phyloP scores from a whole-genome alignment of 2,329 filamentous ascomycete genomes.

The Magnaporthiopsis rhizophila region DNA sequence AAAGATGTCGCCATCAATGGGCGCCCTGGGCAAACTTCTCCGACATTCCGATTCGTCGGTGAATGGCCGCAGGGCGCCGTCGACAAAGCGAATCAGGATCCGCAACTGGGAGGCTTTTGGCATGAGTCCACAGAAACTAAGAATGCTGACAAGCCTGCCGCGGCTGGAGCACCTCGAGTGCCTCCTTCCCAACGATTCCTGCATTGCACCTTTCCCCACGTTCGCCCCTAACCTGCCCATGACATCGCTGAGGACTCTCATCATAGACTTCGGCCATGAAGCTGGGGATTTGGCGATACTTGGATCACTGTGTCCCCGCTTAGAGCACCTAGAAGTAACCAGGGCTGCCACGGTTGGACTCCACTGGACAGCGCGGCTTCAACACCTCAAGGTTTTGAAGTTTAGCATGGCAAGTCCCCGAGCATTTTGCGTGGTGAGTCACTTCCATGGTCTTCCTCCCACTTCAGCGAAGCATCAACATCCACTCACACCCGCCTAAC shows the following conservation, averaged over 20 bases:
- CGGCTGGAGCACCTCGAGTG: constrained; percentile 4
- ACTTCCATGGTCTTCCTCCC: background rate
- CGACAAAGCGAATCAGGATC: constrained; percentile 4
- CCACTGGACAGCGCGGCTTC: background rate
- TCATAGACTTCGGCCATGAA: background rate
- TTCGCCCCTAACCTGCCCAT: background rate
- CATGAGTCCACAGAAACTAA: background rate
- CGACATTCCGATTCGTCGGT: background rate
- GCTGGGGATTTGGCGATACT: background rate
- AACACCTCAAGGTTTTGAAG: background rate
- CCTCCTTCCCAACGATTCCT: background rate
- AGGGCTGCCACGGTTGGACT: background rate
- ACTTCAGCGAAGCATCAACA: background rate
- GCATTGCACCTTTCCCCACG: background rate
- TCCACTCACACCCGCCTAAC: background rate
- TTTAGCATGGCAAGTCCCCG: background rate
- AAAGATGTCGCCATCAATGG: background rate
- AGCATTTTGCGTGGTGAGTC: background rate
- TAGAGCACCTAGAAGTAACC: background rate
- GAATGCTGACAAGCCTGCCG: background rate
- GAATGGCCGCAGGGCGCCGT: constrained; percentile 1
- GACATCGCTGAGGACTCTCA: background rate
- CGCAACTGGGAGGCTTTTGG: background rate
- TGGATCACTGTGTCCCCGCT: background rate
- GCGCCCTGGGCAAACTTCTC: constrained; percentile 1